These are phyloP conservation scores for Pedinophyceae sp. DNA, from an alignment of 139 green algal species.

Conservation along the genomic window DNA sequence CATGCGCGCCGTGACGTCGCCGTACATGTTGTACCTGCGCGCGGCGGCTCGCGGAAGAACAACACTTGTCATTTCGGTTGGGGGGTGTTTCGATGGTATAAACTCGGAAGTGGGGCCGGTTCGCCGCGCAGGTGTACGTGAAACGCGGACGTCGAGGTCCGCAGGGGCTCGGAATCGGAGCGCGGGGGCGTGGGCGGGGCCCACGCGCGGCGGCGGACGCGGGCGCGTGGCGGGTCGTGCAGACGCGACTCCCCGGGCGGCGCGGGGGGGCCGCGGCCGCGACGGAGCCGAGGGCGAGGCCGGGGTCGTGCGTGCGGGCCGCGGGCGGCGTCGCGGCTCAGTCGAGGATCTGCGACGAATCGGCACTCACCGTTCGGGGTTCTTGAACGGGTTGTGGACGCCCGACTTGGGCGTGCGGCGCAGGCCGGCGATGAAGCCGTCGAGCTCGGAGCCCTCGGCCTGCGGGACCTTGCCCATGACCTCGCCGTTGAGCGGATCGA, in stretches of 20 bases:
- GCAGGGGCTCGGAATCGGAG: constrained; percentile 1
- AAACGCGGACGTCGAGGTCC: constrained; percentile 8
- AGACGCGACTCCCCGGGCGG: constrained; percentile 1
- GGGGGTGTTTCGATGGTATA: neutral
- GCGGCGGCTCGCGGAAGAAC: too few relatives aligned
- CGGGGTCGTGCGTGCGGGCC: neutral
- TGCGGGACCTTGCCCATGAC: constrained; percentile 51
- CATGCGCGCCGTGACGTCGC: constrained; percentile 54
- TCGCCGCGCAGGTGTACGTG: neutral
- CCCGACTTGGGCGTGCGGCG: constrained; percentile 57
- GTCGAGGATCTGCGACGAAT: neutral
- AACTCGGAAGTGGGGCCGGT: neutral
- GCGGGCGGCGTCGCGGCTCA: neutral
- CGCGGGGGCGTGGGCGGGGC: neutral
- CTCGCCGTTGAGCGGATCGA: constrained; percentile 65
- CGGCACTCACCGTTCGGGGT: constrained; percentile 56
- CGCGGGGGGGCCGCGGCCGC: neutral
- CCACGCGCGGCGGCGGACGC: too few relatives aligned
- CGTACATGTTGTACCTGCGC: constrained; percentile 74
- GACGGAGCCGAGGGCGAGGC: neutral
- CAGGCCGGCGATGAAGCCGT: constrained; percentile 61
- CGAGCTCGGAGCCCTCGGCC: constrained; percentile 37
- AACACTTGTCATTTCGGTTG: neutral
- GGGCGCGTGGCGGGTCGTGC: neutral
- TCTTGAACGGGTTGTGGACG: constrained; percentile 86